Evolutionary conservation across 2,329 filamentous ascomycete species (phyloP), one percentile per base, ranked within the genome.

Genomic region (Moelleriella libera): DNA sequence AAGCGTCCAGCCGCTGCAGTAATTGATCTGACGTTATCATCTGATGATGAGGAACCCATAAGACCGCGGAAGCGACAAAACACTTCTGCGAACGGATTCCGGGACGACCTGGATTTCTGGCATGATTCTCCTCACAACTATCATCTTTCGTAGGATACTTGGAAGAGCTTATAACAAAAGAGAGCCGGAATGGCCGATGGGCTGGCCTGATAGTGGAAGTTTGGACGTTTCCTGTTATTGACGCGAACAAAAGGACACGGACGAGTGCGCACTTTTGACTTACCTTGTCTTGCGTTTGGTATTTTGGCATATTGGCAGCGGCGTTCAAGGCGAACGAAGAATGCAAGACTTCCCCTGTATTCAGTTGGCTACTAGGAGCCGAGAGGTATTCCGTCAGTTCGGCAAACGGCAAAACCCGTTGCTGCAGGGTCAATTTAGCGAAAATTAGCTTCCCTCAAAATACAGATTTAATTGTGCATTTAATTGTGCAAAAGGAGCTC

Each of bases 1-100:
- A 78, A 79, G 58, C 68, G 75, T 28, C 65, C 69, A 1, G 63
- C 66, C 3, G 63, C 72, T 5, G 69, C 75, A 43, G 70, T 80
- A 2, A 80, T 81, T 51, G 78, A 81, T 54, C 60, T 82, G 51
- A 81, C 77, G 1, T 58, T 76, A 6, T 76, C 72, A 44, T 67
- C 68, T 46, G 75, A 76, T 49, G 73, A 78, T 43, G 75, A 77
- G 47, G 67, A 69, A 44, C 63, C 68, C 4, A 57, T 65, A 3
- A 70, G 69, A 7, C 63, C 71, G 1, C 51, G 62, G 5, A 79
- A 80, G 60, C 67, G 74, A 45, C 69, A 71, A 50, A 63, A 56
- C 40, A 62, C 57, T 5, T 47, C 53, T 9, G 47, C 53, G 8
- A 61, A 60, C 40, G 58, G 56, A 49, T 14, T 41, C 48, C 5